phyloP scores from a whole-genome alignment of 1,284 basidiomycete genomes.

The Farysia itapuensis region DNA sequence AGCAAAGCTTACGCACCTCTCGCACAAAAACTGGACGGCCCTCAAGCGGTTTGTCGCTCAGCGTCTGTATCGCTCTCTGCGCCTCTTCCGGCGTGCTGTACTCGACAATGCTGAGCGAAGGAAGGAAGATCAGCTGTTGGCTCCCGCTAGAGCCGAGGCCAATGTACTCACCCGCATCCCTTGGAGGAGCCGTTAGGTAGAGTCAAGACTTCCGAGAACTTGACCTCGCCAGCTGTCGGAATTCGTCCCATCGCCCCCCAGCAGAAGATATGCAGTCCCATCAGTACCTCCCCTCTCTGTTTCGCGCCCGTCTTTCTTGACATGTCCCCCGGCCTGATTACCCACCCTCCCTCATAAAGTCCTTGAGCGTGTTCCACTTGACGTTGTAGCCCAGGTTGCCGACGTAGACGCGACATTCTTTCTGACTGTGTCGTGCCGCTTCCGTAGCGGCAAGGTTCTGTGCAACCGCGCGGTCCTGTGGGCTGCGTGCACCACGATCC shows the following conservation, averaged over 20 bases:
- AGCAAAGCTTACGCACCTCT: slow-evolving; percentile 73
- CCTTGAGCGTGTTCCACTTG: slow-evolving; percentile 91
- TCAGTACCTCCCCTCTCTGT: slow-evolving; percentile 20
- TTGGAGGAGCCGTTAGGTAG: slow-evolving; percentile 95
- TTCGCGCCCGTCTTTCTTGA: too few relatives aligned
- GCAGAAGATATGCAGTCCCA: too few relatives aligned
- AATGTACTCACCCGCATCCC: slow-evolving; percentile 69
- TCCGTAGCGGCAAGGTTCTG: slow-evolving; percentile 43
- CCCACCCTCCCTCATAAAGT: slow-evolving; percentile 56
- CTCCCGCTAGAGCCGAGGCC: not conserved
- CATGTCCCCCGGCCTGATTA: too few relatives aligned
- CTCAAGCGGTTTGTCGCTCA: slow-evolving; percentile 74
- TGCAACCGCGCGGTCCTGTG: slow-evolving; percentile 22
- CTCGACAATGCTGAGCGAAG: slow-evolving; percentile 48
- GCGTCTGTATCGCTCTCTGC: slow-evolving; percentile 40
- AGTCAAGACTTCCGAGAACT: slow-evolving; percentile 96
- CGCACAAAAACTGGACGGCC: slow-evolving; percentile 93
- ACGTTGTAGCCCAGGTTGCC: slow-evolving; percentile 97
- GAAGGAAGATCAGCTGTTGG: not conserved
- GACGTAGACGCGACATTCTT: slow-evolving; percentile 96
- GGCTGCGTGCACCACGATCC: slow-evolving; percentile 18
- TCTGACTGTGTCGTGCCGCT: slow-evolving; percentile 82
- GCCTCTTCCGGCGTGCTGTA: slow-evolving; percentile 47
- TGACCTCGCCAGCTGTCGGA: slow-evolving; percentile 68
- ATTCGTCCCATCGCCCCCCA: too few relatives aligned